Percentiles rank a stretch among this genome's conserved stretches.
Conservation (phyloP, 192 early-diverging fungal species). For the Backusella psychrophila region DNA sequence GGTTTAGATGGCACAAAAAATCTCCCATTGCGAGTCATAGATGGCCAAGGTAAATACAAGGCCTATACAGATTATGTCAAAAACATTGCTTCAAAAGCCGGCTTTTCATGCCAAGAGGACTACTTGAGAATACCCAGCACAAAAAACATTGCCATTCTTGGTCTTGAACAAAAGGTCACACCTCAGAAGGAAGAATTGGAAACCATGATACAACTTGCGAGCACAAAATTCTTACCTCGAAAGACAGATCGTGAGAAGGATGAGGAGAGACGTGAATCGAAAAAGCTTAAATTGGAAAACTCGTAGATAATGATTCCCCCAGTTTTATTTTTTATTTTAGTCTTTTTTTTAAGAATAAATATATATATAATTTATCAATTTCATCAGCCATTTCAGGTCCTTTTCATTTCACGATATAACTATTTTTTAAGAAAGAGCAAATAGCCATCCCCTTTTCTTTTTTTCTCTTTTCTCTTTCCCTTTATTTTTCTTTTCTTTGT, state of each 20-base stretch:
- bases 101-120: slow-evolving; percentile 62
- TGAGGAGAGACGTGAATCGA: slow-evolving; percentile 35
- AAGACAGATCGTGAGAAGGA: slow-evolving; percentile 54
- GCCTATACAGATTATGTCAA: slow-evolving; percentile 64
- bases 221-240: slow-evolving; percentile 43
- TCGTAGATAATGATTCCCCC: slow-evolving; percentile 10
- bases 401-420: slow-evolving; percentile 7
- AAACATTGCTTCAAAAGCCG: slow-evolving; percentile 49
- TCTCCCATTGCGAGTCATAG: slow-evolving; percentile 43
- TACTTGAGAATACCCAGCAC: slow-evolving; percentile 78
- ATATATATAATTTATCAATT: neutral
- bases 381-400: neutral
- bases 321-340: slow-evolving; percentile 10
- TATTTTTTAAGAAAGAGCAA: slow-evolving; percentile 1
- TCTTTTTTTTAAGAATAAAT: neutral
- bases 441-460: neutral
- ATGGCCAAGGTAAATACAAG: slow-evolving; percentile 64
- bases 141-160: slow-evolving; percentile 73
- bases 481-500: slow-evolving; percentile 1
- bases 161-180: slow-evolving; percentile 18
- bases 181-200: slow-evolving; percentile 11
- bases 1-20: slow-evolving; percentile 60
- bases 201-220: slow-evolving; percentile 14
- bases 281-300: slow-evolving; percentile 26
- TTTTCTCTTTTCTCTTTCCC: neutral